Base-by-base conservation (phyloP, 805 yeast species). In the Kregervanrija pseudodelftensis region DNA sequence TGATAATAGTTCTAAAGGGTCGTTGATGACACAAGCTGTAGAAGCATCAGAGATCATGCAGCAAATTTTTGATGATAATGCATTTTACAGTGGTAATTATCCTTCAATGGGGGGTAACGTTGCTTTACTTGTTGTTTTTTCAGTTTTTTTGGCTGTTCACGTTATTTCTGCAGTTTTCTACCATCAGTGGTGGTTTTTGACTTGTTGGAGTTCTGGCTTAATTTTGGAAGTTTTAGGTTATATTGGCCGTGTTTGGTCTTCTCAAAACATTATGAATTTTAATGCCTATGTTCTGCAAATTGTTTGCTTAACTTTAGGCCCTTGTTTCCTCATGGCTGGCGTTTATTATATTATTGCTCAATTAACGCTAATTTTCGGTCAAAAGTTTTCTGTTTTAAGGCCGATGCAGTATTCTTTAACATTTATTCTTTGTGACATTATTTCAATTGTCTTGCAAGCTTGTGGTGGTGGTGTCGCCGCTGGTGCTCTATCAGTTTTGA, bases 301-400 rank as follows among this genome's bases (percentile, higher is more conserved):
- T 50, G 74, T 80, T 44, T 70, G 81, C 54, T 65, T 87, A 45
- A 85, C 91, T 0, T 63, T 88, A 40, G 91, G 87, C 0, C 96
- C 96, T 0, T 87, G 86, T 15, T 83, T 88, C 60, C 68, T 85
- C 38, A 83, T 85, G 85, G 96, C 85, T 4, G 95, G 91, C 1
- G 69, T 88, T 3, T 89, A 88, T 64, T 82, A 74, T 51, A 68
- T 80, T 43, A 64, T 88, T 50, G 88, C 84, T 5, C 83, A 85
- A 61, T 53, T 83, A 41, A 68, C 80, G 39, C 78, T 81, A 45
- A 61, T 85, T 1, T 79, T 77, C 55, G 87, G 87, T 2, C 65
- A 68, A 45, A 57, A 65, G 13, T 80, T 64, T 50, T 78, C 89
- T 0, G 16, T 65, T 5, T 46, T 77, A 31, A 68, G 64, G 46